Percentiles rank a stretch among this genome's conserved stretches.
phyloP scores from a whole-genome alignment of 495 filamentous ascomycete species.

The Penicillium flavigenum region DNA sequence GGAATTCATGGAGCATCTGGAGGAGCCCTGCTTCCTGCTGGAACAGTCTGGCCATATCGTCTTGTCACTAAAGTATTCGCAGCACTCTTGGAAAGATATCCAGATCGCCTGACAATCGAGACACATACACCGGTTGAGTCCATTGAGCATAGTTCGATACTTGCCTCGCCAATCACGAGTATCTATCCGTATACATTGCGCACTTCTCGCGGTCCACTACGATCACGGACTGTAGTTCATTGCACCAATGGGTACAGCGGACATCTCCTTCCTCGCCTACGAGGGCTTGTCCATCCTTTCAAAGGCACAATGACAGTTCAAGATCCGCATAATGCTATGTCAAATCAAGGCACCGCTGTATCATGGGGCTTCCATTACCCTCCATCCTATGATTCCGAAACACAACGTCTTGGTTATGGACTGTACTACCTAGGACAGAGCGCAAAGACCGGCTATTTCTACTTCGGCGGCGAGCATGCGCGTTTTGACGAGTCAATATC shows the following conservation, averaged over 20 bases:
- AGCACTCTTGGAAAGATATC: conserved; percentile 46
- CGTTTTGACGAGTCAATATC: conserved; percentile 59
- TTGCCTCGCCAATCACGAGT: conserved; percentile 8
- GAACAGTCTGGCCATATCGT: conserved; percentile 77
- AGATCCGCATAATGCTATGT: conserved; percentile 42
- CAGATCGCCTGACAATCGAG: conserved; percentile 66
- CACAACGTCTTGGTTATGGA: conserved; percentile 52
- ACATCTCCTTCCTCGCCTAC: conserved; percentile 65
- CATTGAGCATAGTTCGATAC: conserved; percentile 20
- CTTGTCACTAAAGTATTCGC: conserved; percentile 67
- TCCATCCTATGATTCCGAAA: conserved; percentile 17
- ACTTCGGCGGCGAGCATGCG: conserved; percentile 58
- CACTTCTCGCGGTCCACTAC: conserved; percentile 64
- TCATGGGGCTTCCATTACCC: conserved; percentile 41
- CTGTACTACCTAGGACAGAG: conserved; percentile 80
- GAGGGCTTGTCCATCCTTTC: conserved; percentile 73
- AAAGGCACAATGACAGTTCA: conserved; percentile 73
- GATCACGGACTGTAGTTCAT: conserved; percentile 59
- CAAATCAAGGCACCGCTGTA: conserved; percentile 26
- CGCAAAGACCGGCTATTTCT: conserved; percentile 42
- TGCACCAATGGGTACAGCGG: conserved; percentile 80
- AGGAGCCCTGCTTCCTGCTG: conserved; percentile 46
- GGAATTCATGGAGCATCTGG: conserved; percentile 47
- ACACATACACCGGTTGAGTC: conserved; percentile 66
- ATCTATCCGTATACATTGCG: conserved; percentile 39